phyloP scores from a whole-genome alignment of 2,329 filamentous ascomycete genomes.

The Colletotrichum plurivorum region DNA sequence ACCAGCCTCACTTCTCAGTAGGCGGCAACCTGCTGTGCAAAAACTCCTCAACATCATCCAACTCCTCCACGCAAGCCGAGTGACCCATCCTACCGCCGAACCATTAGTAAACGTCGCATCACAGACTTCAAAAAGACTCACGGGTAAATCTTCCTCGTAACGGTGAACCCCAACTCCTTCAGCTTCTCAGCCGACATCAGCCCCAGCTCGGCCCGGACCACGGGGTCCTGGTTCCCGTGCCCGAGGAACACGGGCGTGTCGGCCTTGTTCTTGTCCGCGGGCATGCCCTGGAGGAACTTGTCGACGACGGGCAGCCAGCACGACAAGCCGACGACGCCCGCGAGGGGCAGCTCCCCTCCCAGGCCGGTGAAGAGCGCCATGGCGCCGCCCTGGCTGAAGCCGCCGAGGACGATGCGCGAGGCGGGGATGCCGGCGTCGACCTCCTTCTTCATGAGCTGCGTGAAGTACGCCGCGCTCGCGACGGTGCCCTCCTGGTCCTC shows the following conservation, averaged over 20 bases:
- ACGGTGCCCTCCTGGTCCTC: conserved; percentile 83
- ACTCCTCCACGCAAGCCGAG: conserved; percentile 81
- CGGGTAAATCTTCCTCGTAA: conserved; percentile 83
- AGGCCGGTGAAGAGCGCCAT: conserved; percentile 87
- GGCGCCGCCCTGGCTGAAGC: conserved; percentile 89
- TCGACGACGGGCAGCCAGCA: conserved; percentile 80
- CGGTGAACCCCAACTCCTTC: conserved; percentile 78
- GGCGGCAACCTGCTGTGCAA: conserved; percentile 62
- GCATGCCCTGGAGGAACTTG: conserved; percentile 60
- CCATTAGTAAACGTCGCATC: neutral
- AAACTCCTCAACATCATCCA: conserved; percentile 82
- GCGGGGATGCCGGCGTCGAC: conserved; percentile 85
- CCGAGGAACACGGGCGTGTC: conserved; percentile 90
- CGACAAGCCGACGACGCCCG: conserved; percentile 89
- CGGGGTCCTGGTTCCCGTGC: conserved; percentile 83
- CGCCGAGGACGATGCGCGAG: conserved; percentile 87
- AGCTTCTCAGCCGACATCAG: conserved; percentile 76
- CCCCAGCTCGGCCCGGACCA: conserved; percentile 81
- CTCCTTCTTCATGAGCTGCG: conserved; percentile 84
- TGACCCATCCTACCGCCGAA: conserved; percentile 74
- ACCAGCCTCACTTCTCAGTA: conserved; percentile 43
- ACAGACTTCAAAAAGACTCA: conserved; percentile 49
- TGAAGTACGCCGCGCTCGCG: conserved; percentile 81
- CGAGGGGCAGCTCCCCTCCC: conserved; percentile 81
- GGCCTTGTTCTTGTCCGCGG: conserved; percentile 67